These are phyloP conservation scores for Trichomonascus vanleenenianus DNA, from an alignment of 805 yeast genomes.

Conservation along the genomic window DNA sequence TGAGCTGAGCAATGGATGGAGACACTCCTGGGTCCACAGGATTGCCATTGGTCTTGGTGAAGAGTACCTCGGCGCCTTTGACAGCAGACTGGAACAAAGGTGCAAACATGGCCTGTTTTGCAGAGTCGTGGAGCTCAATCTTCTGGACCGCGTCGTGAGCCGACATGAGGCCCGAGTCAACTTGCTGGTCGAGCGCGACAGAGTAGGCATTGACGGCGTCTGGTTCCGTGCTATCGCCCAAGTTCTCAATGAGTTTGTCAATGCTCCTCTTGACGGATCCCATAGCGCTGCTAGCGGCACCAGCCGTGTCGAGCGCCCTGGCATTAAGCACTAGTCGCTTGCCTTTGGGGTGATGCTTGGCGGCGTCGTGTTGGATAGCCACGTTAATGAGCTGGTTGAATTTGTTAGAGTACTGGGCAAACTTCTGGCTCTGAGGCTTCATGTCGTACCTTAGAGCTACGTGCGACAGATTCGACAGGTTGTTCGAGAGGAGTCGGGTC, in stretches of 20 bases:
- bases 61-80: conserved; percentile 6
- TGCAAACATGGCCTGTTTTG: conserved; percentile 3
- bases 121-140: too few species aligned
- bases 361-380: neutral
- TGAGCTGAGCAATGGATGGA: neutral
- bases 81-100: conserved; percentile 7
- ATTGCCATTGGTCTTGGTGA: conserved; percentile 1
- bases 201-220: too few species aligned
- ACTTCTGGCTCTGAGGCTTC: conserved; percentile 13
- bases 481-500: conserved; percentile 13
- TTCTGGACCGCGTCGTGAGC: too few species aligned
- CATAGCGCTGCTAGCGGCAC: too few species aligned
- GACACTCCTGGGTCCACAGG: conserved; percentile 4
- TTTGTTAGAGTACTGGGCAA: conserved; percentile 11
- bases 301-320: too few species aligned
- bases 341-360: too few species aligned
- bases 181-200: too few species aligned
- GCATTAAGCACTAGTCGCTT: too few species aligned
- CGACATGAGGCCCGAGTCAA: too few species aligned
- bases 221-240: too few species aligned
- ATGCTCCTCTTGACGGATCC: too few species aligned
- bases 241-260: too few species aligned
- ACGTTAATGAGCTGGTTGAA: conserved; percentile 4
- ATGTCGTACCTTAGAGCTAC: conserved; percentile 18
- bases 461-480: conserved; percentile 16